Evolutionary conservation across 2,329 filamentous ascomycete genomes (phyloP).

Genomic region (Calcarisporium arbuscula): DNA sequence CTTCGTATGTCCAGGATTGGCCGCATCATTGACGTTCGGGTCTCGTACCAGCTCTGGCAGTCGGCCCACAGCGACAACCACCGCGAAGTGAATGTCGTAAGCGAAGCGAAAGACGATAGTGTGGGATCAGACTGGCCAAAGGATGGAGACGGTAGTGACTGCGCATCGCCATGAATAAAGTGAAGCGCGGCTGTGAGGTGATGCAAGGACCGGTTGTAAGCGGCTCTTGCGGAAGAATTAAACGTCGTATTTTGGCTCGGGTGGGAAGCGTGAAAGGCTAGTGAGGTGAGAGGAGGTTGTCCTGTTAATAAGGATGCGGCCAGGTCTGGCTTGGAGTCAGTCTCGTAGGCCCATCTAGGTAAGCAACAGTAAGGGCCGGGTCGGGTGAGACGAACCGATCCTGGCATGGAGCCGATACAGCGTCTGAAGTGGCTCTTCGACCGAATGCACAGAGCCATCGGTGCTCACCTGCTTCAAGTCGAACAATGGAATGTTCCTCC

Average conservation of each 20-base stretch:
- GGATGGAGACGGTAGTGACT: background rate
- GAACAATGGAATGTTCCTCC: conserved; percentile 6
- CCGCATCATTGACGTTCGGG: conserved; percentile 9
- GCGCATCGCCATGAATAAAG: conserved; percentile 2
- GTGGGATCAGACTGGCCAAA: background rate
- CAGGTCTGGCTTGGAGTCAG: conserved; percentile 5
- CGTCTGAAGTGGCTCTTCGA: conserved; percentile 11
- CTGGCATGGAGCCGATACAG: conserved; percentile 10
- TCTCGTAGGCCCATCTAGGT: background rate
- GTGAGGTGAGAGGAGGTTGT: conserved; percentile 5
- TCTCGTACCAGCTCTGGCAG: conserved; percentile 13
- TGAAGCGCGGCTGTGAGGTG: conserved; percentile 9
- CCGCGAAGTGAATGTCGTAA: conserved; percentile 1
- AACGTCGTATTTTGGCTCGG: background rate
- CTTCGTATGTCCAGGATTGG: conserved; percentile 13
- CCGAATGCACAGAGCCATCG: background rate
- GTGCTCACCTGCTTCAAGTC: background rate
- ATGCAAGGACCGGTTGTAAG: conserved; percentile 6
- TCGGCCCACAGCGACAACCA: conserved; percentile 13
- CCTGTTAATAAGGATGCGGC: conserved; percentile 10
- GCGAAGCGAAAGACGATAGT: background rate
- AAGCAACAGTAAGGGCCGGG: background rate
- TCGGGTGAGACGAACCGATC: conserved; percentile 12
- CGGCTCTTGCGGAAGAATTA: conserved; percentile 1
- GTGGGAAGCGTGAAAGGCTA: conserved; percentile 3